Base-by-base conservation (phyloP, 2,329 filamentous ascomycete species). In the Ophiostoma sp. region DNA sequence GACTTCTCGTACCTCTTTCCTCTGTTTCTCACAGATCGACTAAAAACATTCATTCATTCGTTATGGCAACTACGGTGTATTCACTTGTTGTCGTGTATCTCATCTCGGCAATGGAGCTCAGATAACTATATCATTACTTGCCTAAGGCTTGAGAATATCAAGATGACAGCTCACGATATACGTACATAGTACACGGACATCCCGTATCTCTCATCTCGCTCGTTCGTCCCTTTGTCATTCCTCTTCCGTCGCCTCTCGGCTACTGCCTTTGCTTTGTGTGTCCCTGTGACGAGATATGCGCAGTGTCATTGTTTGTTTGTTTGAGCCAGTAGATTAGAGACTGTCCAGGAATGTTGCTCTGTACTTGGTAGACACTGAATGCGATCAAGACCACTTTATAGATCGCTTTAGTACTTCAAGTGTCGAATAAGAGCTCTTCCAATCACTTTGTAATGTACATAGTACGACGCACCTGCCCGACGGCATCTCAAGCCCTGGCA, bases 241-340 rank as follows among this genome's bases (percentile, higher is more conserved):
- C 3, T 17, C 57, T 1, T 8, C 11, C 15, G 13, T 54, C 52
- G 62, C 31, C 57, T 57, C 62, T n/a, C 33, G 36, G 36, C 54
- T 68, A 33, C 44, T 65, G 35, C 57, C 67, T 54, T 57, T 36
- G 33, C 33, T 57, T 31, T 33, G 44, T 60, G 15, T 54, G n/a
- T 65, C 31, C 54, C 15, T 20, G 23, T 27, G 67, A 36, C 52
- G 36, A 44, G 41, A 60, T 41, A 57, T 41, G 67, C 52, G 35
- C 27, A 69, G 33, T 15, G 57, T 31, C 41, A 64, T 31, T 69
- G 67, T 60, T 69, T 33, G 52, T 41, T 57, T 48, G 39, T 52
- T 3, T 57, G 57, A 33, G 15, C 17, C 27, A 4, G 23, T 33
- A 62, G 57, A 17, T 33, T 62, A 27, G n/a, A 27, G 52, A 57